A percentile compares a stretch with the other conserved stretches of the same genome.
These are phyloP conservation scores for Cordyceps militaris DNA, from an alignment of 2,329 filamentous ascomycete species.

Conservation along the genomic window DNA sequence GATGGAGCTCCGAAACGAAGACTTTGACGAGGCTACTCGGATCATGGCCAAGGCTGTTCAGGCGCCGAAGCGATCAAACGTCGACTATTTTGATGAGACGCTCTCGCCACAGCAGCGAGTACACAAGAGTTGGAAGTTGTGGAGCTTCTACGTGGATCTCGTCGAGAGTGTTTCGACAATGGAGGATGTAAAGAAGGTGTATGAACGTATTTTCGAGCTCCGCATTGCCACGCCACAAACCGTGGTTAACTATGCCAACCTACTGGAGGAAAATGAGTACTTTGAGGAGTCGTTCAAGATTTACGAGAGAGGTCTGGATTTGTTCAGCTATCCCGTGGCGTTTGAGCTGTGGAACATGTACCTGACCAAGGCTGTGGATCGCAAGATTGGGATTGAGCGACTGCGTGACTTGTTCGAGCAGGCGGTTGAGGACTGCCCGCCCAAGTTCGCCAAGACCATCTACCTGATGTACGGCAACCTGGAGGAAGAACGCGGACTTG, in stretches of 20 bases:
- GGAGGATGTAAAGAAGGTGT: slow-evolving; percentile 88
- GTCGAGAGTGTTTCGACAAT: slow-evolving; percentile 89
- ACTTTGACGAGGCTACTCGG: slow-evolving; percentile 87
- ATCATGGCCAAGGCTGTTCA: slow-evolving; percentile 98
- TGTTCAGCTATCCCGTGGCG: slow-evolving; percentile 97
- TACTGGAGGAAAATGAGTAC: slow-evolving; percentile 90
- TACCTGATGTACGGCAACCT: slow-evolving; percentile 98
- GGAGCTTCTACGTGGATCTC: slow-evolving; percentile 98
- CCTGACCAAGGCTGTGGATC: slow-evolving; percentile 91
- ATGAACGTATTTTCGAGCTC: slow-evolving; percentile 96
- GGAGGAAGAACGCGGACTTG: slow-evolving; percentile 90
- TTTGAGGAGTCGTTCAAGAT: slow-evolving; percentile 98
- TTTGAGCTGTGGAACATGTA: slow-evolving; percentile 99
- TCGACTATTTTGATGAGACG: slow-evolving; percentile 98
- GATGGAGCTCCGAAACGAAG: slow-evolving; percentile 92
- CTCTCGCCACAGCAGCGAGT: slow-evolving; percentile 91
- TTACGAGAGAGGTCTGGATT: slow-evolving; percentile 89
- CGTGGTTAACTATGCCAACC: slow-evolving; percentile 95
- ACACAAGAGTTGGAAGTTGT: slow-evolving; percentile 98
- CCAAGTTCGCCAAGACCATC: slow-evolving; percentile 90
- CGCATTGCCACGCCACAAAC: slow-evolving; percentile 97
- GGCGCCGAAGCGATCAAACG: slow-evolving; percentile 91
- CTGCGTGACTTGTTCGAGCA: slow-evolving; percentile 95
- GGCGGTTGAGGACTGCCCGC: slow-evolving; percentile 87
- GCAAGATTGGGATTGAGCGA: slow-evolving; percentile 91